Conservation (phyloP, 148 eudicot genomes). For the Heliamphora exappendiculata region DNA sequence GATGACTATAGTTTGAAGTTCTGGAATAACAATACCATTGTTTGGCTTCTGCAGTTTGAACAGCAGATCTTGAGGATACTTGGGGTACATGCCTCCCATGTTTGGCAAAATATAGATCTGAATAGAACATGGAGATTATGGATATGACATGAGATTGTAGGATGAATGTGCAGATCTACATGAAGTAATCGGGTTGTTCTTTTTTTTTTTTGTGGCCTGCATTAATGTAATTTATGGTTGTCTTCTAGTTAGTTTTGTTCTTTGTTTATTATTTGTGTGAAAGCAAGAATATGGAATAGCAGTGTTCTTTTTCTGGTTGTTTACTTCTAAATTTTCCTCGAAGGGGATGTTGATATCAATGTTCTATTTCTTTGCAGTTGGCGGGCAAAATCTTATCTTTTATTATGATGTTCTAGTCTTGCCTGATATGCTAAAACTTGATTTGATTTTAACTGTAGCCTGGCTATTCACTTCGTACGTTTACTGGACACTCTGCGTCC, state of each 20-base stretch:
- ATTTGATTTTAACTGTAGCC: slow-evolving; percentile 42
- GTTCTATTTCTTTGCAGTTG: neutral
- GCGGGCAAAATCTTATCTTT: neutral
- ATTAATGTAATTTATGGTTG: too few species aligned
- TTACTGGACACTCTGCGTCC: slow-evolving; percentile 67
- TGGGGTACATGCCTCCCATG: too few species aligned
- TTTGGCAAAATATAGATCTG: too few species aligned
- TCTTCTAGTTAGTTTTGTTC: too few species aligned
- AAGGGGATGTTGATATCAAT: neutral
- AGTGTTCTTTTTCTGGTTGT: neutral
- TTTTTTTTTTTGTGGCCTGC: too few species aligned
- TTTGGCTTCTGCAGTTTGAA: too few species aligned
- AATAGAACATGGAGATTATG: too few species aligned
- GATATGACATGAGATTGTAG: too few species aligned
- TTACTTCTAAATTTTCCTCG: neutral
- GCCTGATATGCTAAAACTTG: slow-evolving; percentile 5
- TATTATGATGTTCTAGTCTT: neutral
- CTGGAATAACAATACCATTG: neutral
- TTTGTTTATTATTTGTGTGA: neutral
- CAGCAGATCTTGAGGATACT: too few species aligned
- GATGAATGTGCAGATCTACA: too few species aligned
- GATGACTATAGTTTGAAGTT: neutral
- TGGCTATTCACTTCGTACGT: slow-evolving; percentile 63
- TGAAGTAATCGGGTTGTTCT: too few species aligned
- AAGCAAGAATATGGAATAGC: neutral